Base-by-base conservation (phyloP, 2,329 filamentous ascomycete species). In the Colletotrichum liaoningense region DNA sequence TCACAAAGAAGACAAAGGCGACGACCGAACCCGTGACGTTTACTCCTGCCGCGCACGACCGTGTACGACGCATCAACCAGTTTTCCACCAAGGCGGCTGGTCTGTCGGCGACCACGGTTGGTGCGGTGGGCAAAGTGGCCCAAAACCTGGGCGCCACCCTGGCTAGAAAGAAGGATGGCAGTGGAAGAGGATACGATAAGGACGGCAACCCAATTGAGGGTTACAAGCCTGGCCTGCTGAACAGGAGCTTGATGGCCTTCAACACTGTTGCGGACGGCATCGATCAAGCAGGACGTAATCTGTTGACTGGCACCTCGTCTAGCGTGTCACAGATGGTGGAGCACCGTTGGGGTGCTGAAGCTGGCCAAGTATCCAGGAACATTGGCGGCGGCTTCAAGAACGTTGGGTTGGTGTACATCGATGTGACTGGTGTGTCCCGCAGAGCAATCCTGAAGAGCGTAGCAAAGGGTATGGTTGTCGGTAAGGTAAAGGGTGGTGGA, bases 161-260 rank as follows among this genome's bases (percentile, higher is more conserved):
- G 68, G 85, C 93, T 2, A 85, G 81, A 73, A 88, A 84, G 77
- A 88, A 87, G 76, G 88, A 87, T 66, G 89, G 88, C 24, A 82
- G 84, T 28, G 81, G 84, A 16, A 90, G 89, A 78, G 92, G 92
- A 1, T 89, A 88, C 72, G 94, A 94, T 72, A 90, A 92, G 72
- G 90, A 95, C 74, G 94, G 94, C 46, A 91, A 91, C 64, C 87
- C 88, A 4, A 80, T 90, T 7, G 86, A 88, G 1, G 83, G 81
- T 22, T 97, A 97, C 84, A 98, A 98, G 84, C 96, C 97, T 0
- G 96, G 97, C 5, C 85, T 99, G 35, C 85, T 99, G 76, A 99
- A 99, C 85, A 98, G 98, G 88, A 95, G 93, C 75, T 87, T 99
- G 86, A 98, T 99, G 86, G 97, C 97, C 0, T 98, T 98, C 82